These are phyloP conservation scores for Penicillium janthinellum DNA, from an alignment of 2,329 filamentous ascomycete species.

Conservation along the genomic window DNA sequence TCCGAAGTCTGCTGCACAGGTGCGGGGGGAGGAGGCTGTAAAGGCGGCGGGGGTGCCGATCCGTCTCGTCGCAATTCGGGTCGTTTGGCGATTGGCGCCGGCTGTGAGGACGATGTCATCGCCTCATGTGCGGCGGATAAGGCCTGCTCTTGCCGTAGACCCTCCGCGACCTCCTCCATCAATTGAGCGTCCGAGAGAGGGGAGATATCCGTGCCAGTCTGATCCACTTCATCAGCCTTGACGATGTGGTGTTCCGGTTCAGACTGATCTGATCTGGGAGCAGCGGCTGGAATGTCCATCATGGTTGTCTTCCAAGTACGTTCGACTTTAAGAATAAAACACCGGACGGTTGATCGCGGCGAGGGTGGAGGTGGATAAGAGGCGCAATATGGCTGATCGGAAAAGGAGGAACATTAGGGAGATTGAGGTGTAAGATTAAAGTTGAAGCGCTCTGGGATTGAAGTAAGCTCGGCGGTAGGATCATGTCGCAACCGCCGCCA, in stretches of 20 bases:
- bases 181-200: constrained; percentile 48
- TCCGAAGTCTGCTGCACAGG: constrained; percentile 44
- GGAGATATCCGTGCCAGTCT: constrained; percentile 50
- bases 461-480: background rate
- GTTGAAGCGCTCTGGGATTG: background rate
- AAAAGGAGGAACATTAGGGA: constrained; percentile 8
- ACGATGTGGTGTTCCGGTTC: constrained; percentile 47
- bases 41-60: constrained; percentile 45
- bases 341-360: constrained; percentile 11
- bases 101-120: constrained; percentile 17
- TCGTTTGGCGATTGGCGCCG: constrained; percentile 27
- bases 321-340: background rate
- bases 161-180: constrained; percentile 45
- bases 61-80: constrained; percentile 42
- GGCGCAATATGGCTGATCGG: constrained; percentile 3
- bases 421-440: background rate
- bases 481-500: constrained; percentile 9
- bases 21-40: constrained; percentile 50
- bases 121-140: constrained; percentile 18
- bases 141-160: constrained; percentile 39
- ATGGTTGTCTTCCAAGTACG: constrained; percentile 4
- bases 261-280: constrained; percentile 27
- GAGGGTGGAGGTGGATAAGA: background rate
- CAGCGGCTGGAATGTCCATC: constrained; percentile 33
- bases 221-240: constrained; percentile 53